Evolutionary conservation across 2,329 filamentous ascomycete species (phyloP).

Genomic region (Allantophomopsis cytisporea): DNA sequence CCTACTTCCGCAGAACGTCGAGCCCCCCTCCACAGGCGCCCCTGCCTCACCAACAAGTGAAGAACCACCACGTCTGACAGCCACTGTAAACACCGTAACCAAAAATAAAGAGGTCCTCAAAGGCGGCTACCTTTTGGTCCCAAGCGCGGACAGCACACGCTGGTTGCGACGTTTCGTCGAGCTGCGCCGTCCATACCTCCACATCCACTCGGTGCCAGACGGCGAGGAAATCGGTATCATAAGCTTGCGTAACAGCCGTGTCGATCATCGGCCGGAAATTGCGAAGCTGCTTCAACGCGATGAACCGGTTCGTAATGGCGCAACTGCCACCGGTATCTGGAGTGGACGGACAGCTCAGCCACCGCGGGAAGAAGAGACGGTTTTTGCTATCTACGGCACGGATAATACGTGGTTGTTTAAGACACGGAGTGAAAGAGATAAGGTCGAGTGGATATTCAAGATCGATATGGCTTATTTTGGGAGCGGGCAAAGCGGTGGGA

Average conservation of each 20-base stretch:
- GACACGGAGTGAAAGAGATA: constrained; percentile 76
- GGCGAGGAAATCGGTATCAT: constrained; percentile 87
- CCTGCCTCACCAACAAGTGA: constrained; percentile 20
- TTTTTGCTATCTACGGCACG: constrained; percentile 89
- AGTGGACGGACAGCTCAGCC: constrained; percentile 15
- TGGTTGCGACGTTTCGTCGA: constrained; percentile 94
- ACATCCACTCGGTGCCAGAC: constrained; percentile 73
- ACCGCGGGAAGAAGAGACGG: constrained; percentile 20
- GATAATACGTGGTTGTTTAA: constrained; percentile 95
- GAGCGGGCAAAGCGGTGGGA: constrained; percentile 4
- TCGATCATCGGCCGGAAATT: constrained; percentile 85
- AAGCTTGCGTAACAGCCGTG: constrained; percentile 76
- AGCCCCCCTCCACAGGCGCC: constrained; percentile 54
- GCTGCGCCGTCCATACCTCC: constrained; percentile 78
- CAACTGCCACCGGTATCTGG: constrained; percentile 4
- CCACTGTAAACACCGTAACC: constrained; percentile 62
- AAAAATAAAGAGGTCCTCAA: constrained; percentile 77
- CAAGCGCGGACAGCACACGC: constrained; percentile 64
- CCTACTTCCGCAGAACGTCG: constrained; percentile 46
- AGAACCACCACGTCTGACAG: constrained; percentile 48
- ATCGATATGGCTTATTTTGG: constrained; percentile 56
- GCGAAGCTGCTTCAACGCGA: constrained; percentile 49
- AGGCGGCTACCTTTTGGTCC: constrained; percentile 76
- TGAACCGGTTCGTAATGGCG: constrained; percentile 13
- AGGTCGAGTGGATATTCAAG: constrained; percentile 92